These are phyloP conservation scores for Viola pubescens DNA, from an alignment of 441 rosid species.

Conservation along the genomic window DNA sequence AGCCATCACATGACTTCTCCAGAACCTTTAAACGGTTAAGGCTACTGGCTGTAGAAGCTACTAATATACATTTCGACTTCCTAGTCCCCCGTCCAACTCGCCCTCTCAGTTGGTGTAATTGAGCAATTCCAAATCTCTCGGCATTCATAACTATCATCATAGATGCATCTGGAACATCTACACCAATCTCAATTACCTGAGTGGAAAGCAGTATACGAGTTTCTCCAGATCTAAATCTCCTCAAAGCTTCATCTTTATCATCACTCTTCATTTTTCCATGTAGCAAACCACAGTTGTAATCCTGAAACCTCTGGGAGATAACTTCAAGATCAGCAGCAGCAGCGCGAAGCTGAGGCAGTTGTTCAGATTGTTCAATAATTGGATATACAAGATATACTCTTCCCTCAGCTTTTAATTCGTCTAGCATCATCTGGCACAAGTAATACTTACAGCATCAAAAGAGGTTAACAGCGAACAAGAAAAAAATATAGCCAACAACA, in stretches of 20 bases:
- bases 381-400: constrained; percentile 79
- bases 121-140: constrained; percentile 92
- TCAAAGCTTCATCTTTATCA: constrained; percentile 71
- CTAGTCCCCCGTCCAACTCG: constrained; percentile 74
- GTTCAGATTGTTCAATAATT: constrained; percentile 84
- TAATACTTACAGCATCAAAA: no score
- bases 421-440: constrained; percentile 61
- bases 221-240: constrained; percentile 68
- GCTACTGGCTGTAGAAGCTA: constrained; percentile 49
- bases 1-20: constrained; percentile 78
- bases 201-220: constrained; percentile 75
- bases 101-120: constrained; percentile 89
- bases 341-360: constrained; percentile 88
- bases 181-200: constrained; percentile 87
- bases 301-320: constrained; percentile 45
- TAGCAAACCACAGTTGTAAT: constrained; percentile 65
- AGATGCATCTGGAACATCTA: constrained; percentile 91
- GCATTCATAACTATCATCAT: constrained; percentile 98
- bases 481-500: no score
- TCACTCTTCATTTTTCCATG: constrained; percentile 91
- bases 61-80: constrained; percentile 62
- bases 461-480: no score
- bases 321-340: constrained; percentile 67
- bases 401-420: constrained; percentile 68
- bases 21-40: constrained; percentile 63